A percentile compares a stretch with the other conserved stretches of the same genome.
These are phyloP conservation scores for Myriosclerotinia scirpicola DNA, from an alignment of 2,329 filamentous ascomycete species.

Conservation along the genomic window DNA sequence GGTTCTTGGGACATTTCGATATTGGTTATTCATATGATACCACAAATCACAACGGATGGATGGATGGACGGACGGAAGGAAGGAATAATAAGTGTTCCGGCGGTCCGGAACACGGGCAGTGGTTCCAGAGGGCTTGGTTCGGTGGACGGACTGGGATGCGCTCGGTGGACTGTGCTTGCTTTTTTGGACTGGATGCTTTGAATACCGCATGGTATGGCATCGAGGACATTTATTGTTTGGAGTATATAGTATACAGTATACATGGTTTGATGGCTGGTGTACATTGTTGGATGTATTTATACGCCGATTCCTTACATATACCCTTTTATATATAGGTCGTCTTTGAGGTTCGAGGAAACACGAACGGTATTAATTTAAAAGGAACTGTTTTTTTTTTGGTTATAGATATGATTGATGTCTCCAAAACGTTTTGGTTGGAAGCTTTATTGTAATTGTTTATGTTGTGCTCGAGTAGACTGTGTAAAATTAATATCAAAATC, in stretches of 20 bases:
- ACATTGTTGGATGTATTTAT: conserved; percentile 22
- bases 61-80: conserved; percentile 4
- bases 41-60: conserved; percentile 5
- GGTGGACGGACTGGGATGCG: neutral
- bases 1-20: conserved; percentile 16
- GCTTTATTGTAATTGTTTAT: too few relatives aligned
- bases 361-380: too few relatives aligned
- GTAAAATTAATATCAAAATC: too few relatives aligned
- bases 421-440: neutral
- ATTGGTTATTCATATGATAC: conserved; percentile 20
- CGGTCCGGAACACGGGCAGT: conserved; percentile 13
- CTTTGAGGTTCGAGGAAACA: neutral
- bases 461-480: too few relatives aligned
- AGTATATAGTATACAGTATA: conserved; percentile 17
- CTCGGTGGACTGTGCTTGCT: neutral
- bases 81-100: conserved; percentile 14
- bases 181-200: neutral
- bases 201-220: neutral
- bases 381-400: too few relatives aligned
- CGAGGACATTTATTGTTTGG: neutral
- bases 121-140: neutral
- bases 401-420: neutral
- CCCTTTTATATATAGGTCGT: conserved; percentile 9
- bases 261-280: conserved; percentile 4
- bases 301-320: conserved; percentile 19